Evolutionary conservation across 1,284 basidiomycete species (phyloP), one percentile per base, ranked within the genome.

Genomic region (Hypsizygus ulmarius): DNA sequence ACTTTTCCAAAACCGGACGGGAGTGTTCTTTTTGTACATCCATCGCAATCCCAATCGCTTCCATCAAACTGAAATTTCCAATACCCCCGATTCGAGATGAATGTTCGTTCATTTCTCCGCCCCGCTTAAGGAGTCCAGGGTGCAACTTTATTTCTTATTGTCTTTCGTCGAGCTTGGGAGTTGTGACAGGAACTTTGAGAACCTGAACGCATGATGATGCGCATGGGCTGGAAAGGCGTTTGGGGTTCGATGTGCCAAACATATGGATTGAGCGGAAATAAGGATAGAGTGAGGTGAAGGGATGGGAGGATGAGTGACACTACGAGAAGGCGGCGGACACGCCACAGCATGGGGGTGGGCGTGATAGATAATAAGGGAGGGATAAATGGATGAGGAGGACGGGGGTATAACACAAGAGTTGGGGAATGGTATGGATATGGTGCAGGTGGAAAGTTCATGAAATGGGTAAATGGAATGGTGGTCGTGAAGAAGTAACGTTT

Each of bases 401-500:
- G 46, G 63, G 62, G 63, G 64, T 65, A 60, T 45, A 43, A 10
- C 34, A 38, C 30, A 30, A 42, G 43, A 54, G 54, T 47, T 44
- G 54, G 45, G 54, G 51, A 47, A 45, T 59, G 59, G 59, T 63
- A 62, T 64, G 61, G 60, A 56, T 61, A 57, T 53, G 56, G 14
- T 45, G 49, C 29, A 46, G 32, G 21, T 45, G 49, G 32, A 56
- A 44, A 52, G 60, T 58, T 62, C 60, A 55, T 65, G 54, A 64
- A 61, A 36, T 49, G 21, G 21, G 21, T 30, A 40, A 42, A 34
- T 28, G 45, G 27, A 25, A 25, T 3, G 21, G 16, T 43, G 39
- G 53, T 65, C 63, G 53, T 63, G 51, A 55, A 62, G 50, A 44
- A 54, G 59, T 55, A 58, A 55, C 61, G 62, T 65, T 58, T 61